Evolutionary conservation across 2,329 filamentous ascomycete species (phyloP).

Genomic region (Cryphonectria nitschkei): DNA sequence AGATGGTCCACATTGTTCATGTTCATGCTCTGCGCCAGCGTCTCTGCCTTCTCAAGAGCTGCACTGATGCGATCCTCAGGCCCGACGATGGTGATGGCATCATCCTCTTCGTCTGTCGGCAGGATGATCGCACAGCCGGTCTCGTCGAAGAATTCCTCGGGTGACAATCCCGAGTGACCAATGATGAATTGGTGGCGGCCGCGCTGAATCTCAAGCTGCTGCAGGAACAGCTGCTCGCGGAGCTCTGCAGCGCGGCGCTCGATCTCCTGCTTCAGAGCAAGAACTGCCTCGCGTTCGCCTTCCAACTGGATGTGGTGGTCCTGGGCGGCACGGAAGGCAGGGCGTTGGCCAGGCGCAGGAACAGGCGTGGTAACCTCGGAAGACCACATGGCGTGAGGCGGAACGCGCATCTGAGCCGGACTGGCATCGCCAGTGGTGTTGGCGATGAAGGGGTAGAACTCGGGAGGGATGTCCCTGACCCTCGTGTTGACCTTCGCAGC

Average conservation of each 20-base stretch:
- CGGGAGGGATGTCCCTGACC: slow-evolving; percentile 81
- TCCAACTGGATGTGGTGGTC: slow-evolving; percentile 82
- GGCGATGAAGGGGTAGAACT: slow-evolving; percentile 95
- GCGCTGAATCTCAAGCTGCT: slow-evolving; percentile 80
- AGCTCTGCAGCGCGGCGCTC: slow-evolving; percentile 79
- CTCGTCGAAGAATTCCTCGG: slow-evolving; percentile 85
- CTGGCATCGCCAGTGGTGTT: slow-evolving; percentile 76
- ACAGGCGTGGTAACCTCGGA: slow-evolving; percentile 68
- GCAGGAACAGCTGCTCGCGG: slow-evolving; percentile 72
- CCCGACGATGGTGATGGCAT: slow-evolving; percentile 84
- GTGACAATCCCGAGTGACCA: slow-evolving; percentile 76
- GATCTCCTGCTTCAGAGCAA: slow-evolving; percentile 78
- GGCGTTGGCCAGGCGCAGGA: slow-evolving; percentile 64
- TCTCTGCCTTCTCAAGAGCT: slow-evolving; percentile 83
- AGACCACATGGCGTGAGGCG: slow-evolving; percentile 78
- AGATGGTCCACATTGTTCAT: slow-evolving; percentile 80
- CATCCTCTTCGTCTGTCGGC: slow-evolving; percentile 76
- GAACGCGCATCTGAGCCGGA: slow-evolving; percentile 81
- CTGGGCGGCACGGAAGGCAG: slow-evolving; percentile 72
- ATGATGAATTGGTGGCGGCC: slow-evolving; percentile 95
- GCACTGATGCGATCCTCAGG: slow-evolving; percentile 72
- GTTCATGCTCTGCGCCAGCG: slow-evolving; percentile 85
- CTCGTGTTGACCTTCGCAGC: slow-evolving; percentile 81
- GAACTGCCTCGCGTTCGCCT: slow-evolving; percentile 82
- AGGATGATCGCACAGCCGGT: slow-evolving; percentile 90